phyloP scores from a whole-genome alignment of 1,284 basidiomycete species.

The Megacollybia platyphylla region DNA sequence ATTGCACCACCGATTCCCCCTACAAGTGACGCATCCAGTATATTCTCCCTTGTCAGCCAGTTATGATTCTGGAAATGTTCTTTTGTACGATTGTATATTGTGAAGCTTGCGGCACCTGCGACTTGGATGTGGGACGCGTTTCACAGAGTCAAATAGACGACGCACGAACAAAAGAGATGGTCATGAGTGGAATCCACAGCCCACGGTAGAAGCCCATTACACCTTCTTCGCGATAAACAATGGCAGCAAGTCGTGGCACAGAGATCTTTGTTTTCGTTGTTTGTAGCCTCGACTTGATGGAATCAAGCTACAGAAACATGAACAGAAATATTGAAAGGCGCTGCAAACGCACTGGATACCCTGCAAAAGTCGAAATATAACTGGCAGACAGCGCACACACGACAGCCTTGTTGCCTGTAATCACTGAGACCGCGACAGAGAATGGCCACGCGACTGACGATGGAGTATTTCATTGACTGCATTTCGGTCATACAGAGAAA shows the following conservation, averaged over 20 bases:
- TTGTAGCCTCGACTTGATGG: constrained; percentile 84
- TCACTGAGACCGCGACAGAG: constrained; percentile 2
- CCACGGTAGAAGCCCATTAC: constrained; percentile 86
- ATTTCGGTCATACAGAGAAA: constrained; percentile 46
- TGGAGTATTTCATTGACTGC: constrained; percentile 55
- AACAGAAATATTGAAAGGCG: constrained; percentile 1
- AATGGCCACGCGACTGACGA: constrained; percentile 26
- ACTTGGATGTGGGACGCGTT: constrained; percentile 4
- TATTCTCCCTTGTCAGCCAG: constrained; percentile 42
- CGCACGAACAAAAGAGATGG: constrained; percentile 52
- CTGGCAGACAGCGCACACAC: constrained; percentile 74
- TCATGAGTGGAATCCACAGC: constrained; percentile 86
- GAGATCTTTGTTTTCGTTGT: constrained; percentile 70
- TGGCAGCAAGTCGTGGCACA: constrained; percentile 57
- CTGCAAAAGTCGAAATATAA: constrained; percentile 72
- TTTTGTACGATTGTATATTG: constrained; percentile 87
- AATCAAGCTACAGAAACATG: constrained; percentile 45
- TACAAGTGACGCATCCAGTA: constrained; percentile 60
- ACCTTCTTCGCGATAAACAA: constrained; percentile 86
- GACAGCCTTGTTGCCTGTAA: constrained; percentile 64
- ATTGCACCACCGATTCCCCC: constrained; percentile 73
- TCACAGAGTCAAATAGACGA: constrained; percentile 1
- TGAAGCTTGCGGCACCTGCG: constrained; percentile 79
- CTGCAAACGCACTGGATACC: constrained; percentile 53
- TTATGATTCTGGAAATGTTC: constrained; percentile 58